These are phyloP conservation scores for Jackrogersella minutella DNA, from an alignment of 495 filamentous ascomycete genomes.

Conservation along the genomic window DNA sequence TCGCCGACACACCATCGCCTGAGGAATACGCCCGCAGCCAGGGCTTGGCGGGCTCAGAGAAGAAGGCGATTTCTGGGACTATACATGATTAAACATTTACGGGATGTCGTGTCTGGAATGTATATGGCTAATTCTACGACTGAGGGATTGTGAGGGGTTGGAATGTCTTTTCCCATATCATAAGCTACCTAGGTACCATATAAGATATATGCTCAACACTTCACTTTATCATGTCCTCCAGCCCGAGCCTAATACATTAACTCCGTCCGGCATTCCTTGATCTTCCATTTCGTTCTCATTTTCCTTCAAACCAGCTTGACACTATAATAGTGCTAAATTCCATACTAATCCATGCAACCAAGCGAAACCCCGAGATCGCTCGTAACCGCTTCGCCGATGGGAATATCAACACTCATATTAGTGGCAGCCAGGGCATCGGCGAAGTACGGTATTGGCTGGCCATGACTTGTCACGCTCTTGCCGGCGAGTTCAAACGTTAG, in stretches of 20 bases:
- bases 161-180: no score
- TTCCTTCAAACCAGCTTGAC: neutral
- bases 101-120: neutral
- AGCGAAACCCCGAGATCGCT: constrained; percentile 9
- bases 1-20: constrained; percentile 23
- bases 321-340: neutral
- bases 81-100: neutral
- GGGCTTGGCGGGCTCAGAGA: neutral
- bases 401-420: constrained; percentile 50
- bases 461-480: constrained; percentile 64
- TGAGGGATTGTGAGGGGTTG: no score
- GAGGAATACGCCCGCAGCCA: constrained; percentile 17
- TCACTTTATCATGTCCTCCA: no score
- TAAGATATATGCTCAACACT: no score
- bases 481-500: constrained; percentile 68
- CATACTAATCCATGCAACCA: constrained; percentile 2
- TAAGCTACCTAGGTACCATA: no score
- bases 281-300: neutral
- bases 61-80: neutral
- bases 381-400: constrained; percentile 42
- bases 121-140: neutral
- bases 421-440: constrained; percentile 51
- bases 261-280: no score
- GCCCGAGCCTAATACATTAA: no score
- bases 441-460: constrained; percentile 69